These are phyloP conservation scores for Houttuynia cordata DNA, from an alignment of 164 flowering plant genomes.

Conservation along the genomic window DNA sequence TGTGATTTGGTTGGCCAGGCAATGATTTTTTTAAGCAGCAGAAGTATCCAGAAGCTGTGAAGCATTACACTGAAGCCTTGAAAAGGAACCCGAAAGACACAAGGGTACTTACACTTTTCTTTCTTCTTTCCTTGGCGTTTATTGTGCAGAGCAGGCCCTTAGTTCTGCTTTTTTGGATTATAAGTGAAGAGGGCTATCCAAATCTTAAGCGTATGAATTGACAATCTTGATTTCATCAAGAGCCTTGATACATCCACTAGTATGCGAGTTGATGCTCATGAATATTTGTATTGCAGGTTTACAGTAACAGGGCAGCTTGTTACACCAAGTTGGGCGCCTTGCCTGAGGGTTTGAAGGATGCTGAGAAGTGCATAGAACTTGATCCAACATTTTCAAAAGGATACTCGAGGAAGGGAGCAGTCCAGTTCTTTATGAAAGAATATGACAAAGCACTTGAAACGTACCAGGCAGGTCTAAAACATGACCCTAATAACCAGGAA, in stretches of 20 bases:
- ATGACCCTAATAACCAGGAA: conserved; percentile 73
- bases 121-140: too few species aligned
- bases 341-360: conserved; percentile 94
- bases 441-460: conserved; percentile 95
- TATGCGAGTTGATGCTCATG: background rate
- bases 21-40: conserved; percentile 85
- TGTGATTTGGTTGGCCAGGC: conserved; percentile 24
- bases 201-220: too few species aligned
- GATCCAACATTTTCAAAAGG: conserved; percentile 94
- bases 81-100: conserved; percentile 85
- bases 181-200: too few species aligned
- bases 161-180: background rate
- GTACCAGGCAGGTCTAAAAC: conserved; percentile 87
- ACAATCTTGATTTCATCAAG: too few species aligned
- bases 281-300: conserved; percentile 39
- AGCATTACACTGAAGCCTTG: conserved; percentile 84
- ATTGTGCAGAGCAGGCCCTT: background rate
- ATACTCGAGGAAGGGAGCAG: conserved; percentile 82
- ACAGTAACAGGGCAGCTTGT: conserved; percentile 94
- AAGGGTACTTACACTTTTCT: conserved; percentile 28
- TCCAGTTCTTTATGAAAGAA: conserved; percentile 96
- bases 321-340: conserved; percentile 88
- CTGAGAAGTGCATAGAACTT: conserved; percentile 96
- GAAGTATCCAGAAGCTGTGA: conserved; percentile 84
- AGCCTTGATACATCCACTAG: background rate